Percentiles rank a stretch among this genome's conserved stretches.
phyloP scores from a whole-genome alignment of 73 alveolate genomes.

The Blepharisma stoltei region DNA sequence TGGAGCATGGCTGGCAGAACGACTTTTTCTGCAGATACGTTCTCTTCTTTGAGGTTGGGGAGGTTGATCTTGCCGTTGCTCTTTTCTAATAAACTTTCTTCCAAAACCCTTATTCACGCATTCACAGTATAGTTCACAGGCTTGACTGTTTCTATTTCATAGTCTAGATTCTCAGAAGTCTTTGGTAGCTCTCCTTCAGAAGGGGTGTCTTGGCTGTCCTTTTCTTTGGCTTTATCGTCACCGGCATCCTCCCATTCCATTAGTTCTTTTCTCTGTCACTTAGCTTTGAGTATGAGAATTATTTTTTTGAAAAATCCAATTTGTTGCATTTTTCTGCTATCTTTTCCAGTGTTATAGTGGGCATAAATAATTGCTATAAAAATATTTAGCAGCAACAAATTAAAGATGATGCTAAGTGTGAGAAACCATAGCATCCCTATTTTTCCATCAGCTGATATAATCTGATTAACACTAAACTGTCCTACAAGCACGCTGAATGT shows the following conservation, averaged over 20 bases:
- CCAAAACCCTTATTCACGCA: background rate
- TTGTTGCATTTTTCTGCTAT: background rate
- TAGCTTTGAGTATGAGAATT: background rate
- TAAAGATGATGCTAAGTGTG: slow-evolving; percentile 33
- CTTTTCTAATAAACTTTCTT: background rate
- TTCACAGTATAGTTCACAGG: too few relatives aligned
- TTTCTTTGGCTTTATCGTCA: background rate
- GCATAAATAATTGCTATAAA: slow-evolving; percentile 46
- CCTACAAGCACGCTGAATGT: slow-evolving; percentile 20
- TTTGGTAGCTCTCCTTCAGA: background rate
- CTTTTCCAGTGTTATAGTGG: slow-evolving; percentile 27
- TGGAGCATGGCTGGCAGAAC: background rate
- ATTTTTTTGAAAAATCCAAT: background rate
- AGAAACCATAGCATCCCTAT: slow-evolving; percentile 37
- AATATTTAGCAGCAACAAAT: slow-evolving; percentile 37
- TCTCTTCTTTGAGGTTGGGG: background rate
- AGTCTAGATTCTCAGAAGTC: background rate
- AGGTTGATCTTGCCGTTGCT: background rate
- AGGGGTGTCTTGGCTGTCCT: background rate
- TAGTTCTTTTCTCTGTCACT: background rate
- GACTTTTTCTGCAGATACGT: background rate
- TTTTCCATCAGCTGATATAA: slow-evolving; percentile 34
- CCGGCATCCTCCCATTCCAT: background rate
- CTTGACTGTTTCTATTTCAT: background rate
- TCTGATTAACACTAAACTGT: slow-evolving; percentile 25